Evolutionary conservation across 768 basidiomycete species (phyloP).

Genomic region (Agrocybe praecox): DNA sequence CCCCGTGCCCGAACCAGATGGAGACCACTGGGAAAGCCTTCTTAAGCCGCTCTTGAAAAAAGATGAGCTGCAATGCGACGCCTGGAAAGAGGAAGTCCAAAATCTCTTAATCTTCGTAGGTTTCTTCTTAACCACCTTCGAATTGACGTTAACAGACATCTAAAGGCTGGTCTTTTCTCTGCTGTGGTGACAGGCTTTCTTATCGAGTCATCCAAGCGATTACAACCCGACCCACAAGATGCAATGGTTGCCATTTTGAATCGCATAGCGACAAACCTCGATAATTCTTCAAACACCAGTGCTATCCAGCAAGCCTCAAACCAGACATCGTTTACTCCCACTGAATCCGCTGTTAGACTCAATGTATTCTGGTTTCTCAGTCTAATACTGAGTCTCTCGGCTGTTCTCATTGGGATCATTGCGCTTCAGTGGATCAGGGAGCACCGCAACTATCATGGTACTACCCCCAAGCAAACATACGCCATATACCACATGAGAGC

Average conservation of each 20-base stretch:
- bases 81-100: slow-evolving; percentile 19
- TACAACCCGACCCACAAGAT: slow-evolving; percentile 15
- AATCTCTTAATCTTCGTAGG: slow-evolving; percentile 24
- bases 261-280: slow-evolving; percentile 6
- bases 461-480: slow-evolving; percentile 8
- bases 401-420: slow-evolving; percentile 14
- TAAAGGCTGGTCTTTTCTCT: slow-evolving; percentile 25
- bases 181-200: slow-evolving; percentile 20
- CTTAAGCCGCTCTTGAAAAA: slow-evolving; percentile 10
- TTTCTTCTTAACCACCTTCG: background rate
- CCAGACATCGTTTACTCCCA: background rate
- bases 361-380: slow-evolving; percentile 15
- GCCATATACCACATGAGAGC: slow-evolving; percentile 26
- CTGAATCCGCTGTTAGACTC: slow-evolving; percentile 9
- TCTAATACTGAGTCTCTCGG: slow-evolving; percentile 13
- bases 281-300: background rate
- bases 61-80: slow-evolving; percentile 16
- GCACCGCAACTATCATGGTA: slow-evolving; percentile 9
- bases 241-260: slow-evolving; percentile 13
- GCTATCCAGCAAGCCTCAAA: background rate
- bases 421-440: slow-evolving; percentile 17
- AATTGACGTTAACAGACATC: background rate
- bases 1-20: slow-evolving; percentile 9
- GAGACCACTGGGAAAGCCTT: slow-evolving; percentile 6
- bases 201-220: slow-evolving; percentile 13